Evolutionary conservation across 2,329 filamentous ascomycete species (phyloP).

Genomic region (Grosmannia serpens): DNA sequence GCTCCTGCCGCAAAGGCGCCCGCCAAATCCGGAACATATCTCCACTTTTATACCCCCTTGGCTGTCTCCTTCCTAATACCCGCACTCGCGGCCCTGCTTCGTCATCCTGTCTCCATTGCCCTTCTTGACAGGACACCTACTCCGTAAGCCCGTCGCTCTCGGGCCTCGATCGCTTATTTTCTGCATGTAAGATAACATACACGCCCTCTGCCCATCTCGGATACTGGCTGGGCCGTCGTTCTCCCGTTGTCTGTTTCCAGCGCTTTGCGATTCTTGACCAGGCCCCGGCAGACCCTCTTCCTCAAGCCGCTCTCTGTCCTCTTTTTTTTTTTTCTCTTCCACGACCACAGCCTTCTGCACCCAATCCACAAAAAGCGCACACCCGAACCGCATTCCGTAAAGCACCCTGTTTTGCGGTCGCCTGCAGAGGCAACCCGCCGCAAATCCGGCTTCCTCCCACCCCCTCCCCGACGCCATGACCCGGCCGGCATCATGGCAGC

Average conservation of each 20-base stretch:
- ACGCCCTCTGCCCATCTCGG: no score
- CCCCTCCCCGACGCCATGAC: not conserved
- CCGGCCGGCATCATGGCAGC: slow-evolving; percentile 10
- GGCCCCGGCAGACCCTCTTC: not conserved
- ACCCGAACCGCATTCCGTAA: not conserved
- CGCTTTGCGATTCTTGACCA: not conserved
- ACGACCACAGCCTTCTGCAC: no score
- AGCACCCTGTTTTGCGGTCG: not conserved
- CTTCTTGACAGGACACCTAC: not conserved
- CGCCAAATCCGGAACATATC: not conserved
- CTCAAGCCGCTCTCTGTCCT: not conserved
- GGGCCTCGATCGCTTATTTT: no score
- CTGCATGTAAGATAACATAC: no score
- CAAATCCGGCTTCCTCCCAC: not conserved
- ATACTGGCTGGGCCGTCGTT: not conserved
- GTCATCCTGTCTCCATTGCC: not conserved
- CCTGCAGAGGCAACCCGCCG: no score
- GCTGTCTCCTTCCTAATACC: not conserved
- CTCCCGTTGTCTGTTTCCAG: not conserved
- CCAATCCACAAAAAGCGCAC: no score
- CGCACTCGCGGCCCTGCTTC: not conserved
- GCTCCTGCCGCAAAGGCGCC: no score
- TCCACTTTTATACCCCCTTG: not conserved
- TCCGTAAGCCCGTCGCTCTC: not conserved
- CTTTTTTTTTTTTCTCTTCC: not conserved